Base-by-base conservation (phyloP, 208 protist species). In the Angomonas deanei region DNA sequence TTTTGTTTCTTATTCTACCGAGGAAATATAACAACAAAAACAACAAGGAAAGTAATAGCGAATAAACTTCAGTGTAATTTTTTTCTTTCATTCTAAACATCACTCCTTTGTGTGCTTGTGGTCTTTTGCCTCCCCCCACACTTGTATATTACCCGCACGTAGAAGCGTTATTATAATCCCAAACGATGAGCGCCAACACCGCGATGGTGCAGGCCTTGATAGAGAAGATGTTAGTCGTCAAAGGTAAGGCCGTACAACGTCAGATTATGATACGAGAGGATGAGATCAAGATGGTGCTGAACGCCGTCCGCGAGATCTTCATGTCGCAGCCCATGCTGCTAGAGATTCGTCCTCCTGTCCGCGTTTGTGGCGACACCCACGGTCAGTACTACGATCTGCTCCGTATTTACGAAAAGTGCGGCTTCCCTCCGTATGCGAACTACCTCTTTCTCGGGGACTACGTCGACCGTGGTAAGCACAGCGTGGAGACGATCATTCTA, bases 281-380 rank as follows among this genome's bases (percentile, higher is more conserved):
- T 17, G 88, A 97, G 30, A 97, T 97, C 47, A 73, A 77, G 4
- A 60, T 49, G 1, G 70, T 95, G 27, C 70, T 93, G 11, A 71
- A 50, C 24, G 65, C 64, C n/a, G 80, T 88, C 6, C 83, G 23
- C 91, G n/a, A n/a, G n/a, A n/a, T n/a, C n/a, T n/a, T n/a, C n/a
- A n/a, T n/a, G n/a, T n/a, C n/a, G n/a, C n/a, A 97, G 74, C 86
- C 88, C 15, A 88, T 88, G 72, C 80, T 97, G 3, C 58, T 97
- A 63, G 88, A 97, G 61, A 88, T 97, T 30, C 79, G 74, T 27
- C 78, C 88, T 11, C 91, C 91, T 0, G 90, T 96, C 33, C 83
- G 86, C 30, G 82, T 96, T 34, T 92, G 85, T 66, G 91, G n/a
- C n/a, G n/a, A n/a, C n/a, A n/a, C n/a, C n/a, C n/a, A n/a, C n/a